Percentiles rank a stretch among this genome's conserved stretches.
phyloP scores from a whole-genome alignment of 2,329 filamentous ascomycete species.

The Cladobotryum mycophilum region DNA sequence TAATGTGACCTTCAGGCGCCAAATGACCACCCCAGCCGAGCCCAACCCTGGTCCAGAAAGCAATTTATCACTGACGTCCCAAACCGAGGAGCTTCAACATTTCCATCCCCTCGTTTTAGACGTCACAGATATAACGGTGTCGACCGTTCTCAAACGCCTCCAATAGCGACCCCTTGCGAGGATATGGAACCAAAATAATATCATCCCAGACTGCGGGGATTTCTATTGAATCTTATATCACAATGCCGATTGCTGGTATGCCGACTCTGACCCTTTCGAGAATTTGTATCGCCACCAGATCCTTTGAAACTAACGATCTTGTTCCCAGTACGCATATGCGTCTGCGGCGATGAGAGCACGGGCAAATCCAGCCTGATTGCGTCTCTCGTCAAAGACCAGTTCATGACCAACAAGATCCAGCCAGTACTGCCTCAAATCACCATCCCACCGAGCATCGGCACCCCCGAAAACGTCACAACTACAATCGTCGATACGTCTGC shows the following conservation, averaged over 20 bases:
- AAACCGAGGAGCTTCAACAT: too few relatives aligned
- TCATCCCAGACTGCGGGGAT: slow-evolving; percentile 4
- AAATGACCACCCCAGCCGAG: too few relatives aligned
- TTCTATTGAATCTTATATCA: slow-evolving; percentile 7
- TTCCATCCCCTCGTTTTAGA: too few relatives aligned
- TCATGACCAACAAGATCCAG: slow-evolving; percentile 93
- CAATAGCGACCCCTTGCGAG: slow-evolving; percentile 6
- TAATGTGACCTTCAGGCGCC: too few relatives aligned
- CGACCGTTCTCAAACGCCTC: background rate
- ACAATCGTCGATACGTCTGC: slow-evolving; percentile 97
- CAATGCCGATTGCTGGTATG: slow-evolving; percentile 22
- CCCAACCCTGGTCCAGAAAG: too few relatives aligned
- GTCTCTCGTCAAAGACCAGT: slow-evolving; percentile 93
- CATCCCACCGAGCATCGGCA: slow-evolving; percentile 85
- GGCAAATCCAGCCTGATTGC: slow-evolving; percentile 92
- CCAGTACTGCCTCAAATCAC: slow-evolving; percentile 91
- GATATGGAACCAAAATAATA: slow-evolving; percentile 15
- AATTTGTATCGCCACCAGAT: background rate
- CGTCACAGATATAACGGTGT: too few relatives aligned
- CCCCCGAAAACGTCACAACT: slow-evolving; percentile 93
- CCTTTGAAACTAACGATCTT: slow-evolving; percentile 2
- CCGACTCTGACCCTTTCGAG: background rate
- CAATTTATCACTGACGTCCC: too few relatives aligned
- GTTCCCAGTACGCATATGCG: slow-evolving; percentile 72
- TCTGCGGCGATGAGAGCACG: slow-evolving; percentile 94